phyloP scores from a whole-genome alignment of 192 early-diverging fungal genomes.

The Phlyctochytrium planicorne region DNA sequence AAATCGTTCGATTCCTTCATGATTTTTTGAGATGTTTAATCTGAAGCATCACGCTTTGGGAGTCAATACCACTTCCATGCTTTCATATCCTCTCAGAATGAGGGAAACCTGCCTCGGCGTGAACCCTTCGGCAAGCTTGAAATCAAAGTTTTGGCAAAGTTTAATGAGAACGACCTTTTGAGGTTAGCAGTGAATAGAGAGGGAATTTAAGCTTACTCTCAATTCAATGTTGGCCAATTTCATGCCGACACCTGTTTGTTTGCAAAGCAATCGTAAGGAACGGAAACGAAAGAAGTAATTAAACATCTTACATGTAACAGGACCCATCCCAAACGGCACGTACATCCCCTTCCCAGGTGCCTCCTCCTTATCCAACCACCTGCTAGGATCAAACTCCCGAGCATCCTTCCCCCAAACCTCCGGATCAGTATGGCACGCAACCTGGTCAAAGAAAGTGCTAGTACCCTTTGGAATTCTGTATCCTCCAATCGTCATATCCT shows the following conservation, averaged over 20 bases:
- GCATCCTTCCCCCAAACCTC: conserved; percentile 23
- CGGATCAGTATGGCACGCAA: background rate
- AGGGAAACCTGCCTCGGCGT: too few relatives aligned
- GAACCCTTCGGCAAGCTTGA: too few relatives aligned
- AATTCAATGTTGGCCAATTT: background rate
- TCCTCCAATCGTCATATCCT: background rate
- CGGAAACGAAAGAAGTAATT: too few relatives aligned
- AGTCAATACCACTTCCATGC: too few relatives aligned
- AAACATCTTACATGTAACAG: background rate
- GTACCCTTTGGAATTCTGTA: background rate
- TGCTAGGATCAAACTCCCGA: conserved; percentile 8
- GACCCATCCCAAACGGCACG: conserved; percentile 14
- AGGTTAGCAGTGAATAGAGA: too few relatives aligned
- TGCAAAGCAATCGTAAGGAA: too few relatives aligned
- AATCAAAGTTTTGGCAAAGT: too few relatives aligned
- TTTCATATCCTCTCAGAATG: too few relatives aligned
- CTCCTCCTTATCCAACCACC: conserved; percentile 9
- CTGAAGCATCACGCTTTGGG: too few relatives aligned
- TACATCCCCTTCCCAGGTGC: background rate
- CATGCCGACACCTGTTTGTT: background rate
- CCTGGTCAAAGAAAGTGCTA: background rate
- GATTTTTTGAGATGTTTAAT: too few relatives aligned
- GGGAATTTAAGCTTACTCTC: background rate
- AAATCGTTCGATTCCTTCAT: too few relatives aligned
- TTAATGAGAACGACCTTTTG: too few relatives aligned